Evolutionary conservation across 345 rosid species (phyloP), one percentile per base, ranked within the genome.

Genomic region (Triadica sebifera): DNA sequence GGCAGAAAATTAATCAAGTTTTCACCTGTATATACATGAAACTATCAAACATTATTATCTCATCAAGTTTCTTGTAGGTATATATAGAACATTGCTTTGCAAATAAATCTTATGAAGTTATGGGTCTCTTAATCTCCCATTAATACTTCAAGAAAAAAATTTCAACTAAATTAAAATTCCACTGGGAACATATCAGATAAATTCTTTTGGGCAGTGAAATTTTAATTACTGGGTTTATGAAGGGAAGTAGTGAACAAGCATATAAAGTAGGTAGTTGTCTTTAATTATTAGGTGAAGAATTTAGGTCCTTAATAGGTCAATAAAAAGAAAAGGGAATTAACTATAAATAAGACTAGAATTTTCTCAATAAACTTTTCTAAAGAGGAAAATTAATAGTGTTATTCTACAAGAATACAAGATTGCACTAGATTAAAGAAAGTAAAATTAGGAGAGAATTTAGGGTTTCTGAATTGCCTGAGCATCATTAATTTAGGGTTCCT

Each of bases 401-500:
- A 37, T 63, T 75, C 63, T 74, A 74, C 46, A 75, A 70, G 77
- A 51, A 77, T 63, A 67, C 61, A 71, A 76, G 75, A 65, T 65
- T 76, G 68, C 80, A 78, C 83, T 78, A 81, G 78, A 75, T 60
- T 71, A 80, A 56, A 49, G 73, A 80, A 71, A 78, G 55, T 38
- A 58, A 71, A 43, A 43, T 24, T 24, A 39, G 57, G 4, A 10
- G 57, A 24, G 12, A 69, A 66, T 64, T 81, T 78, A 74, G 85
- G 89, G 82, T 78, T 84, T 74, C 74, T 57, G 62, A 67, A 49
- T 65, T 72, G 52, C 79, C 67, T 76, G 67, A 74, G 72, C 77
- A 73, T 20, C 7, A 49, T 12, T 63, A 55, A 57, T 70, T 78
- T 86, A 80, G 84, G 86, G 84, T 82, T 84, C 79, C 82, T 82